Evolutionary conservation across 352 stramenopile species (phyloP).

Genomic region (Albugo laibachii): DNA sequence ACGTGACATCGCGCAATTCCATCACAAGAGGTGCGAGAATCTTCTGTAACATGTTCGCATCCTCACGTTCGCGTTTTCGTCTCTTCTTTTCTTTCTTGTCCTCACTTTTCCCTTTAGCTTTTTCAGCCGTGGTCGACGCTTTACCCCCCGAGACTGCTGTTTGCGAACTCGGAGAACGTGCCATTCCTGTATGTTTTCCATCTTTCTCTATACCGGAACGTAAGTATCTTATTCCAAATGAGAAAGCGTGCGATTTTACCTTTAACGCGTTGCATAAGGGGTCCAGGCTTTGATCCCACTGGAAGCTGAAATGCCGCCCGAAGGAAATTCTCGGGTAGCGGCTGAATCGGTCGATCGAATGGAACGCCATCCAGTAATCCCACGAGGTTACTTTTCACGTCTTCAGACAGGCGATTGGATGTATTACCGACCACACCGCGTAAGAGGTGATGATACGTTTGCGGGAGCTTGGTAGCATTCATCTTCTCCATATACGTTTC

Average conservation of each 20-base stretch:
- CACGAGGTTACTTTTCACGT: slow-evolving; percentile 29
- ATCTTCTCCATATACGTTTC: slow-evolving; percentile 42
- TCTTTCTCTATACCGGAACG: not conserved
- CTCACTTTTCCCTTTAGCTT: slow-evolving; percentile 30
- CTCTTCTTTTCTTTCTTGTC: slow-evolving; percentile 77
- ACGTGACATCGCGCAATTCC: slow-evolving; percentile 47
- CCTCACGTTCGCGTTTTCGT: slow-evolving; percentile 58
- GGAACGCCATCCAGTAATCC: slow-evolving; percentile 41
- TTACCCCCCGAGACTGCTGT: slow-evolving; percentile 21
- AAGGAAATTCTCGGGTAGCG: slow-evolving; percentile 40
- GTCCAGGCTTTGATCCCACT: slow-evolving; percentile 28
- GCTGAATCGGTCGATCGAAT: slow-evolving; percentile 63
- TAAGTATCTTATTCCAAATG: too few relatives aligned
- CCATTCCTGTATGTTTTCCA: slow-evolving; percentile 11
- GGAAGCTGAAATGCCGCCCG: slow-evolving; percentile 53
- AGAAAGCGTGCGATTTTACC: not conserved
- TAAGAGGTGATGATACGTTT: slow-evolving; percentile 50
- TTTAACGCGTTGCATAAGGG: slow-evolving; percentile 23
- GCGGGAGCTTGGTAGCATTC: slow-evolving; percentile 26
- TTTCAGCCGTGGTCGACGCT: slow-evolving; percentile 18
- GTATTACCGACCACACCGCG: slow-evolving; percentile 33
- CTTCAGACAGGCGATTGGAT: slow-evolving; percentile 12
- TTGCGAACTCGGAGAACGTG: slow-evolving; percentile 11
- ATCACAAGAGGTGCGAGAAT: slow-evolving; percentile 41
- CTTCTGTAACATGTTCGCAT: slow-evolving; percentile 45